Evolutionary conservation across 2,329 filamentous ascomycete genomes (phyloP).

Genomic region (Intubia oerlemansii): DNA sequence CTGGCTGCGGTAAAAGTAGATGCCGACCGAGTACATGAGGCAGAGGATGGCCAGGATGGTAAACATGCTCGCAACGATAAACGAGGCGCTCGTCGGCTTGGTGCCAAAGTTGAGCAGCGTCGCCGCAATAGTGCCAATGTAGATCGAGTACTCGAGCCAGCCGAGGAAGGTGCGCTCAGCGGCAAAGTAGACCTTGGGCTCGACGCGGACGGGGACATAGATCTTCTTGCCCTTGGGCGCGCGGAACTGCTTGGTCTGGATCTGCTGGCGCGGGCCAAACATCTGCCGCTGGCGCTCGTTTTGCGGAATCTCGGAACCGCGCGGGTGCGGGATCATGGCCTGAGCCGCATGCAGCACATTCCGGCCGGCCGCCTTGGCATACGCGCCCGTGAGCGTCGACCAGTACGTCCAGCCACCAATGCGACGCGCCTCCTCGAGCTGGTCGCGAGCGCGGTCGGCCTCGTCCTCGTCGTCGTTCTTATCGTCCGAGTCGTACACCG

Average conservation of each 20-base stretch:
- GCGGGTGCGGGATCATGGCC: constrained; percentile 31
- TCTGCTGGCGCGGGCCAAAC: constrained; percentile 29
- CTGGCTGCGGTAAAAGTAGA: constrained; percentile 75
- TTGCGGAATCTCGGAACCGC: constrained; percentile 33
- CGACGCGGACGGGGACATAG: constrained; percentile 84
- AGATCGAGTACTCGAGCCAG: constrained; percentile 94
- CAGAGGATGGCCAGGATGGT: constrained; percentile 59
- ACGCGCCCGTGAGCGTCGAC: constrained; percentile 30
- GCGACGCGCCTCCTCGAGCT: constrained; percentile 52
- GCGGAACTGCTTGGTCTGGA: constrained; percentile 39
- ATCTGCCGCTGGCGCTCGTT: constrained; percentile 30
- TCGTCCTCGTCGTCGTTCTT: constrained; percentile 47
- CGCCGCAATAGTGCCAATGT: constrained; percentile 71
- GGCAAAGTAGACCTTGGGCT: constrained; percentile 95
- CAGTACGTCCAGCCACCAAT: constrained; percentile 62
- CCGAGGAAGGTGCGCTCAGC: constrained; percentile 89
- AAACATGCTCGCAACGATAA: constrained; percentile 55
- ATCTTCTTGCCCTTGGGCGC: constrained; percentile 76
- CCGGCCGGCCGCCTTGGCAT: constrained; percentile 19
- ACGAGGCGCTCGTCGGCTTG: constrained; percentile 32
- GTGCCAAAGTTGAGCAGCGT: constrained; percentile 64
- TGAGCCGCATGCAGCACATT: constrained; percentile 22
- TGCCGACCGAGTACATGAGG: constrained; percentile 61
- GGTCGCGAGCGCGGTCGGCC: constrained; percentile 24
- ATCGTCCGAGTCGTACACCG: constrained; percentile 81